Evolutionary conservation across 805 yeast genomes (phyloP).

Genomic region (Pichia rugopelliculosa): DNA sequence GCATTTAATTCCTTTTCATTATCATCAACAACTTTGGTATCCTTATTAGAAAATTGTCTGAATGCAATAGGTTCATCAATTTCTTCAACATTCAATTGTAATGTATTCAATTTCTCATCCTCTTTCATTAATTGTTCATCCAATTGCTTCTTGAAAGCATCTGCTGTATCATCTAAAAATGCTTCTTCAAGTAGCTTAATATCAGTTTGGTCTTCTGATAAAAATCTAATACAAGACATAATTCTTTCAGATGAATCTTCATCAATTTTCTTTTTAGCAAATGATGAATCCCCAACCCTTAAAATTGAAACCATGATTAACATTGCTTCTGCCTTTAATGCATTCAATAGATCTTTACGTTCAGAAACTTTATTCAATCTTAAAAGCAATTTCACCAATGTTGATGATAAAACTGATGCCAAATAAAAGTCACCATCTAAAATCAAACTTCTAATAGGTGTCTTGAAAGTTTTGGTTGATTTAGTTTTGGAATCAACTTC

Average conservation of each 20-base stretch:
- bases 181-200: conserved; percentile 47
- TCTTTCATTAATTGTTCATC: conserved; percentile 51
- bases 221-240: conserved; percentile 72
- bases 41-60: conserved; percentile 60
- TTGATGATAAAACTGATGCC: conserved; percentile 79
- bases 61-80: conserved; percentile 73
- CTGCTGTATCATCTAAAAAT: conserved; percentile 80
- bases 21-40: conserved; percentile 34
- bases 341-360: conserved; percentile 54
- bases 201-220: conserved; percentile 56
- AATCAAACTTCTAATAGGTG: conserved; percentile 76
- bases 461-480: conserved; percentile 34
- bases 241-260: conserved; percentile 97
- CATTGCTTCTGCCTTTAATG: conserved; percentile 90
- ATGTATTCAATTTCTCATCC: conserved; percentile 46
- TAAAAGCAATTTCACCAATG: conserved; percentile 80
- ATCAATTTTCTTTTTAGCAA: conserved; percentile 70
- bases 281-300: conserved; percentile 73
- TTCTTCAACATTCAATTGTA: conserved; percentile 60
- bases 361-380: conserved; percentile 56
- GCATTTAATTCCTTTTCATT: conserved; percentile 53
- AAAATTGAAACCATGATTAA: conserved; percentile 86
- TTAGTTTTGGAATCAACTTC: conserved; percentile 27
- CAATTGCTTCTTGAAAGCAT: conserved; percentile 72
- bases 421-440: conserved; percentile 86